Conservation (phyloP, 306 rosid species). For the Sphenostylis stenocarpa region DNA sequence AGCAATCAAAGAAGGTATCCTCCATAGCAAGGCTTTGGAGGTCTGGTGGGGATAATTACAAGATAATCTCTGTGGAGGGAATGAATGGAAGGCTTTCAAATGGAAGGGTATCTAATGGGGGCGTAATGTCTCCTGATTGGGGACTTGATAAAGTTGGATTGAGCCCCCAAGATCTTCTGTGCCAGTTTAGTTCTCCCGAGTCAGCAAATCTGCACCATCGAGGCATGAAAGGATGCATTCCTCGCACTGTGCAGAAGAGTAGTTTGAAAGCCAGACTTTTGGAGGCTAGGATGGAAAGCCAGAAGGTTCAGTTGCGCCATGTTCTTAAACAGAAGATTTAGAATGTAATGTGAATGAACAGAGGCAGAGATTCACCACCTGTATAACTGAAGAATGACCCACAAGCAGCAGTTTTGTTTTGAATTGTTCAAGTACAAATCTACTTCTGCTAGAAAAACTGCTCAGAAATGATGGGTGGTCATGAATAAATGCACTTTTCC, state of each 20-base stretch:
- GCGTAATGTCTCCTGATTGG: slow-evolving; percentile 62
- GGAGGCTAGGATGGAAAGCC: slow-evolving; percentile 90
- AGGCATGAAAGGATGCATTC: slow-evolving; percentile 83
- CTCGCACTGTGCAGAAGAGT: slow-evolving; percentile 64
- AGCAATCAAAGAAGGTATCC: slow-evolving; percentile 72
- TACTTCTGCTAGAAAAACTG: slow-evolving; percentile 39
- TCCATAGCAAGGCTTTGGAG: slow-evolving; percentile 80
- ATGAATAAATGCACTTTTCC: slow-evolving; percentile 39
- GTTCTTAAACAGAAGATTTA: slow-evolving; percentile 86
- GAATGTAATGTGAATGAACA: slow-evolving; percentile 38
- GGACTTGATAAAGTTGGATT: slow-evolving; percentile 52
- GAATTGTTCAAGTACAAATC: slow-evolving; percentile 21
- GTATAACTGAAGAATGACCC: slow-evolving; percentile 23
- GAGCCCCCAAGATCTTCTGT: slow-evolving; percentile 71
- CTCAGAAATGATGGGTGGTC: slow-evolving; percentile 34
- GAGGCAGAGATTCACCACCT: slow-evolving; percentile 31
- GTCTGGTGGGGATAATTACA: slow-evolving; percentile 72
- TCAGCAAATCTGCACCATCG: slow-evolving; percentile 53
- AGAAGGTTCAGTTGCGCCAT: slow-evolving; percentile 81
- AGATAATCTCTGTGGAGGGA: slow-evolving; percentile 69
- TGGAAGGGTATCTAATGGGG: slow-evolving; percentile 67
- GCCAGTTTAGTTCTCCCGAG: slow-evolving; percentile 76
- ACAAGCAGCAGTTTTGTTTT: slow-evolving; percentile 35
- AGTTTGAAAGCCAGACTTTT: slow-evolving; percentile 84
- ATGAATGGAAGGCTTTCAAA: slow-evolving; percentile 71